These are phyloP conservation scores for Digitaria exilis DNA, from an alignment of 202 grass and related monocot species.

Conservation along the genomic window DNA sequence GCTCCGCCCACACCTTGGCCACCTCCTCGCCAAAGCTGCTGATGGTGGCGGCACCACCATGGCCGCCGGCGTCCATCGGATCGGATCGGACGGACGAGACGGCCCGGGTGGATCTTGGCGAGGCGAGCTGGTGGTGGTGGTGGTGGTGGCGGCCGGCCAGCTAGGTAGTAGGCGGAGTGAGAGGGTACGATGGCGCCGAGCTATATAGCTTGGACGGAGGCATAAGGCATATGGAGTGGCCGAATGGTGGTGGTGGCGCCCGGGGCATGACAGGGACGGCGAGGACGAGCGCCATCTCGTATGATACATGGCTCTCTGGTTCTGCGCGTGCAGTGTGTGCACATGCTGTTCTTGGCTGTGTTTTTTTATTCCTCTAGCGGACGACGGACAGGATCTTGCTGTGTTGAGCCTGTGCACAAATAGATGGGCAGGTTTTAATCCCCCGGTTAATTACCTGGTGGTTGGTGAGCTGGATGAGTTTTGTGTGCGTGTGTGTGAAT, in stretches of 20 bases:
- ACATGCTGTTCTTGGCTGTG: constrained; percentile 8
- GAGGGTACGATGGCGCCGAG: neutral
- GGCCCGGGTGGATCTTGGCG: constrained; percentile 1
- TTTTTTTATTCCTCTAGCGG: no score
- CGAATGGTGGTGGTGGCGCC: neutral
- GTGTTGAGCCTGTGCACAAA: neutral
- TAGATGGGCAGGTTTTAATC: neutral
- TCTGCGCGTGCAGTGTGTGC: neutral
- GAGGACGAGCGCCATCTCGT: neutral
- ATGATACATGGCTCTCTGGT: neutral
- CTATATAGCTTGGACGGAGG: constrained; percentile 38
- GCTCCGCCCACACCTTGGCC: constrained; percentile 39
- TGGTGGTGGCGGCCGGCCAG: neutral
- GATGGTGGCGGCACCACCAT: neutral
- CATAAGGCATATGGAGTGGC: neutral
- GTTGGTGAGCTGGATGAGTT: neutral
- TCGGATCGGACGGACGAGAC: neutral
- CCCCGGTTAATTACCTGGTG: neutral
- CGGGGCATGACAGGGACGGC: neutral
- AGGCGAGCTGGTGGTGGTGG: neutral
- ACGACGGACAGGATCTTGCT: neutral
- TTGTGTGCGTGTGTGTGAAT: neutral
- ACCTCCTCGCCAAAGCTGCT: neutral
- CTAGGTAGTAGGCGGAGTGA: neutral
- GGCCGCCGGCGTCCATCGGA: constrained; percentile 15